Conservation (phyloP, 495 filamentous ascomycete genomes). For the Podospora didyma region DNA sequence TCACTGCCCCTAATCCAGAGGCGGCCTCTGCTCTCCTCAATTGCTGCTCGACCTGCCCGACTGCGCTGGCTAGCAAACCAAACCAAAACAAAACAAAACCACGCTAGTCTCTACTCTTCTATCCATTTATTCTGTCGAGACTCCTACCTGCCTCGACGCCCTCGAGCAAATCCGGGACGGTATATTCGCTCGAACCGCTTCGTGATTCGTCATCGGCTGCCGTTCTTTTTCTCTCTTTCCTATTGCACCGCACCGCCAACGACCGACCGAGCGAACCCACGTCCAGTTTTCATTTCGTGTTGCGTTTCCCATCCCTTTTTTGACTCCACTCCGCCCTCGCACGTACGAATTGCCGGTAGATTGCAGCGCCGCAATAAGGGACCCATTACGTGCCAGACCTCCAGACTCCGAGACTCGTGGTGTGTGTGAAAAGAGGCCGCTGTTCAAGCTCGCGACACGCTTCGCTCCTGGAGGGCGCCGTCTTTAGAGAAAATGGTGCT, state of each 20-base stretch:
- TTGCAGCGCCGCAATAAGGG: slow-evolving; percentile 22
- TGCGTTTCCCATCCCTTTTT: slow-evolving; percentile 8
- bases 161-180: not conserved
- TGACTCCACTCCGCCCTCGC: slow-evolving; percentile 27
- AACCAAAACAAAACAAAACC: not conserved
- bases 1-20: slow-evolving; percentile 3
- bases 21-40: slow-evolving; percentile 10
- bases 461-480: slow-evolving; percentile 22
- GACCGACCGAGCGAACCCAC: not conserved
- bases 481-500: slow-evolving; percentile 62
- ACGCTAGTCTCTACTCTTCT: not conserved
- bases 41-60: slow-evolving; percentile 5
- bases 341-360: slow-evolving; percentile 23
- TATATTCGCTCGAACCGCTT: not conserved
- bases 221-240: slow-evolving; percentile 8
- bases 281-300: slow-evolving; percentile 10
- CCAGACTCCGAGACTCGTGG: slow-evolving; percentile 6
- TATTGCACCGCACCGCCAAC: not conserved
- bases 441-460: slow-evolving; percentile 17
- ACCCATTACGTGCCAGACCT: slow-evolving; percentile 19
- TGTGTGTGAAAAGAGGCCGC: not conserved
- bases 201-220: not conserved
- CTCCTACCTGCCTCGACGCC: not conserved
- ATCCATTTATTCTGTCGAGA: not conserved
- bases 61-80: slow-evolving; percentile 4